Base-by-base conservation (phyloP, 2,329 filamentous ascomycete species). In the Drechslerella coelobrocha region DNA sequence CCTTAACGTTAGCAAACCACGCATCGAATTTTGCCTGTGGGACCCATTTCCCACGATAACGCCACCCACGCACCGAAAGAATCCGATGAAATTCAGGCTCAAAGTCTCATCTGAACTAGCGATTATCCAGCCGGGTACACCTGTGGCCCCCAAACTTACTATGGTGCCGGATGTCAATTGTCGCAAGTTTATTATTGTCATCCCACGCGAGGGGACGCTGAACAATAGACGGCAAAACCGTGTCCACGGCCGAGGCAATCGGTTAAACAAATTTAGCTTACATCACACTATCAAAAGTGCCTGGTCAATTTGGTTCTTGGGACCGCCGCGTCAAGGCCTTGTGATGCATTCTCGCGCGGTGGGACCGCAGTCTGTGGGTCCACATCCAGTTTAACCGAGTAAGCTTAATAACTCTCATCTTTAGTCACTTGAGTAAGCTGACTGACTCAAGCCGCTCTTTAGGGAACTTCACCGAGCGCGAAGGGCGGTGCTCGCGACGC, bases 301-400 rank as follows among this genome's bases (percentile, higher is more conserved):
- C 24, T 31, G 23, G 23, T n/a, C 24, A 26, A 14, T 10, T 24
- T 51, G 21, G 14, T 23, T 12, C 24, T 10, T 27, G 47, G 47
- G 14, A n/a, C 47, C 21, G 9, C 47, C 27, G 24, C 47, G 27
- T 51, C 24, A 12, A 27, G 27, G 24, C 27, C 27, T 51, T 51
- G 27, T 51, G 47, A 51, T 27, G 47, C 47, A 29, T n/a, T n/a
- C n/a, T 51, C 47, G 47, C 27, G 41, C 47, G 24, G 27, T 31
- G n/a, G 39, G 50, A n/a, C n/a, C n/a, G n/a, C n/a, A n/a, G n/a
- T n/a, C 50, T 53, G 66, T 71, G 65, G 66, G 48, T 19, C 57
- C 26, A 24, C 19, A 31, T 34, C 21, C 24, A 50, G n/a, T 51
- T 51, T 63, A 71, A n/a, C 66, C 59, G 66, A 48, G 59, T 55